Evolutionary conservation across 257 asterid species (phyloP), one percentile per base, ranked within the genome.

Genomic region (Plectranthus barbatus): DNA sequence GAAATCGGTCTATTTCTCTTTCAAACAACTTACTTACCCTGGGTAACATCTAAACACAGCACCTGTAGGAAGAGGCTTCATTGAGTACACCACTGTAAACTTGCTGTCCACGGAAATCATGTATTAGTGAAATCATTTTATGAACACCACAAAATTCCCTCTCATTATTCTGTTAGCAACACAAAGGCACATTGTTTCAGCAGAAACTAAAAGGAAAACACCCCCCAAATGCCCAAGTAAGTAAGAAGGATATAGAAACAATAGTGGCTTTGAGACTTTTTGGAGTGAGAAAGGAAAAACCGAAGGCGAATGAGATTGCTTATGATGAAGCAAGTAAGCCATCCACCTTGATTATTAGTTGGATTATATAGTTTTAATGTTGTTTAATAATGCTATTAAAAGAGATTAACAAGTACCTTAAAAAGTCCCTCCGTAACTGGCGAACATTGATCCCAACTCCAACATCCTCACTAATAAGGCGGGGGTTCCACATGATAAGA

Each of bases 401-500:
- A 59, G 57, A 62, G 14, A 46, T 53, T 50, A 21, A 36, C 12
- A 39, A 50, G 44, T 80, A 91, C 98, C 96, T 91, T 57, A 91
- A 69, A 70, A 91, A 91, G 46, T 81, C 54, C 26, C 95, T 70
- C 58, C 93, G 79, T 62, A 88, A 75, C 61, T 83, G 75, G 63
- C 98, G 91, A 53, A 86, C 96, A 66, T 86, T 91, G 76, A 88
- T 83, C 46, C 98, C 96, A 29, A 91, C 92, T 73, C 98, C 98
- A 39, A 91, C 98, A 63, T 88, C 98, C 79, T 86, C 95, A 69
- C 98, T 91, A 57, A 91, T 50, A 77, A 91, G 95, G 74, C 90
- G 91, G 1, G 98, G 98, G 68, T 91, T 91, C 98, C 98, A 91
- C 98, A 91, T 91, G 87, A 91, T 80, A 70, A 91, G 96, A 77